Conservation (phyloP, 2,329 filamentous ascomycete genomes). For the Calonectria hawksworthii region DNA sequence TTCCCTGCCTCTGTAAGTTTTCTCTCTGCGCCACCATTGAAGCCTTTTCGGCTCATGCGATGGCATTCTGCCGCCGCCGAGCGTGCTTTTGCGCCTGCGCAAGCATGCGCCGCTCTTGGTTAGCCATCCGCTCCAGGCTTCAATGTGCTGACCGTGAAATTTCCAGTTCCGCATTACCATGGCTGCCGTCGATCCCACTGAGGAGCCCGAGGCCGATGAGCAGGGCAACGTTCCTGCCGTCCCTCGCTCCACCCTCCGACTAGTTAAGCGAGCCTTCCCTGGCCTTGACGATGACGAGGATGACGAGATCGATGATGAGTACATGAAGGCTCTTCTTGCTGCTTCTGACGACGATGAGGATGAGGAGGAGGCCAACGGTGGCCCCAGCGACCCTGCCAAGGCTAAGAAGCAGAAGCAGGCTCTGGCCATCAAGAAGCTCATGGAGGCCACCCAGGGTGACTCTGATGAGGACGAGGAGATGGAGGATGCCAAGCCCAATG, state of each 20-base stretch:
- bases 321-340: conserved; percentile 68
- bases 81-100: conserved; percentile 12
- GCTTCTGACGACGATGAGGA: conserved; percentile 64
- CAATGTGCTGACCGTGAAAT: conserved; percentile 35
- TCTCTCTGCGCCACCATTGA: conserved; percentile 1
- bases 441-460: conserved; percentile 74
- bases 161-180: conserved; percentile 95
- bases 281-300: conserved; percentile 71
- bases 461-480: conserved; percentile 79
- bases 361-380: conserved; percentile 81
- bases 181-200: conserved; percentile 95
- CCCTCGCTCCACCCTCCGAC: conserved; percentile 88
- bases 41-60: not conserved
- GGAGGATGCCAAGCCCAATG: conserved; percentile 76
- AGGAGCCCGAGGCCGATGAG: conserved; percentile 76
- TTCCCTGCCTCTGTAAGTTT: conserved; percentile 86
- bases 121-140: not conserved
- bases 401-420: conserved; percentile 87
- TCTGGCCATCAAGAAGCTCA: conserved; percentile 82
- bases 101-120: not conserved
- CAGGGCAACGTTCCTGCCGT: conserved; percentile 72
- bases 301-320: conserved; percentile 77
- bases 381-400: conserved; percentile 92
- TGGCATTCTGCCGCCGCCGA: not conserved
- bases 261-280: conserved; percentile 80